Base-by-base conservation (phyloP, 495 filamentous ascomycete genomes). In the Hyaloscypha finlandica region DNA sequence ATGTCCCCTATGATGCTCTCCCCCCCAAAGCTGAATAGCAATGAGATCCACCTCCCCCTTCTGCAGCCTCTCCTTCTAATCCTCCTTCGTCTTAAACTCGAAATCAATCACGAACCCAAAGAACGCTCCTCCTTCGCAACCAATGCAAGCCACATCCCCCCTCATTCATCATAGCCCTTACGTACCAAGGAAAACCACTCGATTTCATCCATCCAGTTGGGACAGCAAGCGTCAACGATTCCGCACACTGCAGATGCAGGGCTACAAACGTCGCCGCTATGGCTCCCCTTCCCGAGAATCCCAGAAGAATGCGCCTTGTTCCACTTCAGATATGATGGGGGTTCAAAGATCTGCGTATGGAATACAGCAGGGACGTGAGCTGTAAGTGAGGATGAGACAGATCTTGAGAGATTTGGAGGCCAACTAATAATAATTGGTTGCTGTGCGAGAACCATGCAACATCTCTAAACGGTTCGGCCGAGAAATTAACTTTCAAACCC, bases 271-370 rank as follows among this genome's bases (percentile, higher is more conserved):
- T 39, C 5, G 32, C 58, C 2, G 32, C 58, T 1, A 61, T 8
- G 11, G 32, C 19, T 22, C 58, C 58, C 0, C 33, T 32, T 19
- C 35, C 20, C 8, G 58, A 61, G 58, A 61, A 61, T 5, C 58
- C 58, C 19, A 61, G 58, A 20, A 61, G 30, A n/a, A 22, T 61
- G 58, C 9, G 32, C 32, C 16, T 61, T 61, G 6, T 14, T 22
- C 58, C 32, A 61, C 20, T 35, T 19, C 32, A 61, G 32, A 22
- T 42, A 29, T 4, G 58, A 31, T n/a, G 39, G 2, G 12, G 39
- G 32, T 3, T 42, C 32, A 2, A 59, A 37, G 8, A 61, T 19
- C 32, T 42, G 58, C 8, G 16, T 19, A 22, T 61, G 58, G 14
- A 61, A 39, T 20, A 61, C 12, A 2, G 58, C 31, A 37, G 33